Evolutionary conservation across 345 rosid species (phyloP), one percentile per base, ranked within the genome.

Genomic region (Trapa bicornis): DNA sequence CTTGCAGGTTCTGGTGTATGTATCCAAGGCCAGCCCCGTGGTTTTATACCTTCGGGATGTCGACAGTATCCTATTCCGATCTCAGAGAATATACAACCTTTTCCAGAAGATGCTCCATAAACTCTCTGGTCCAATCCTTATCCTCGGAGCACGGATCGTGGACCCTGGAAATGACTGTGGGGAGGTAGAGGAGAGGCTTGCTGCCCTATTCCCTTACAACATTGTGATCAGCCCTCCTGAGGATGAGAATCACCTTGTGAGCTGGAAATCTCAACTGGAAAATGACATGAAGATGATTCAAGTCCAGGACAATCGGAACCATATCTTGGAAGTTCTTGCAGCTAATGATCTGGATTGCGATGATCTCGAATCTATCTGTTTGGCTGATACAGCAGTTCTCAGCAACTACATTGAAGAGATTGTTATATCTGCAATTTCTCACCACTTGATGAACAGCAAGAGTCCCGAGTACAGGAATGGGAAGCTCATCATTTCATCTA

Each of bases 261-360:
- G 90, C 85, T 91, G 97, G 97, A 94, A 94, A 66, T 81, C 88
- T 22, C 95, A 87, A 73, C 83, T 94, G 47, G 97, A 91, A 75
- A 81, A 84, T n/a, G 99, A 91, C 74, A 94, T 94, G 99, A 91
- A 86, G 80, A 86, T 75, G 89, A 87, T 94, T 63, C 87, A 87
- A 82, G 86, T 89, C 73, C 92, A 85, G 72, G 99, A 94, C 64
- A 94, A 91, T 50, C 82, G 85, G 72, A 94, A 87, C 74, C 97
- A 94, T 67, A 85, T 94, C 74, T 76, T 82, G 83, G 97, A 94
- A 77, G 97, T 94, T 54, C 88, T 94, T 54, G 87, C 95, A 3
- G 82, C 85, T 8, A 94, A 94, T 65, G 97, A 94, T 76, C 84
- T 94, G 2, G 89, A 86, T 63, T 94, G 97, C 5, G 97, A 89